Evolutionary conservation across 1,139 yeast species (phyloP), one percentile per base, ranked within the genome.

Genomic region (Zygoascus sp.): DNA sequence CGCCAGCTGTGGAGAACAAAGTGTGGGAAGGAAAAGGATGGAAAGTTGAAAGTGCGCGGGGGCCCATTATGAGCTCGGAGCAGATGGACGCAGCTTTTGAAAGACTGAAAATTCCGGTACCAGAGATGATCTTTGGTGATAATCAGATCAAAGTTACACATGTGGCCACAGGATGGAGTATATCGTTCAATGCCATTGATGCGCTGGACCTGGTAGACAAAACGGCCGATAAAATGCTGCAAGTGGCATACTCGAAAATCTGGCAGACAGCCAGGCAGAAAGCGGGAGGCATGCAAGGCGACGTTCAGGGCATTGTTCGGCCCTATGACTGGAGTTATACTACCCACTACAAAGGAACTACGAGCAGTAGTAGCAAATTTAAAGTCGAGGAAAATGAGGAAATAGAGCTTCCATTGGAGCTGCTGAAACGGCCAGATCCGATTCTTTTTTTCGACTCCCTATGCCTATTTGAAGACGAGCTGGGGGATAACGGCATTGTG

Each of bases 291-390:
- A 53, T 54, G 38, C 73, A 67, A 42, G 74, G 68, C 17, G 68
- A 67, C 36, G 69, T 79, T 8, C 64, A 77, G 50, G 74, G 75
- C 37, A 74, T 81, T 49, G 77, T 82, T 43, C 85, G 84, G 58
- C 95, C 96, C 1, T 94, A 80, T 64, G 98, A 92, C 67, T 92
- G 99, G 99, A 92, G 98, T 0, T 92, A 92, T 62, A 79, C 96
- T 0, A 80, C 96, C 0, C 70, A 73, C 44, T 92, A 90, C 63
- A 74, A 72, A 49, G 98, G 97, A 0, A 75, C 83, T 0, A 75
- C 83, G 0, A 41, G 50, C 0, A 47, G 40, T 10, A 50, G 46
- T 5, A 32, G 34, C 5, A 35, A 43, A 1, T 43, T 38, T 5
- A 32, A 42, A 10, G 55, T 51, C 19, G 49, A 46, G 11, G 39